Base-by-base conservation (phyloP, 805 yeast genomes). In the Kazachstania africana region DNA sequence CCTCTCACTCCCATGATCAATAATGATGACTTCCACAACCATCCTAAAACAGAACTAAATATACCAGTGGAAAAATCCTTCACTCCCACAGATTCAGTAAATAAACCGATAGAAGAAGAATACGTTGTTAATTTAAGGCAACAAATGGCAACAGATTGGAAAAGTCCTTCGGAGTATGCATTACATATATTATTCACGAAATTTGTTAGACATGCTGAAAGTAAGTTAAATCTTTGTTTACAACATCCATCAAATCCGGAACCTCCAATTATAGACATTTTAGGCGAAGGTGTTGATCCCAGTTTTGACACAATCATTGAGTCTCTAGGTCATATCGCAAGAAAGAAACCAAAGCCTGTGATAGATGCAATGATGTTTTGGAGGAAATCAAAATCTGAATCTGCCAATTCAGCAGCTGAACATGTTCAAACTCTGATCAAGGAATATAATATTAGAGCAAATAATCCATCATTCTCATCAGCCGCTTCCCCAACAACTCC, bases 291-390 rank as follows among this genome's bases (percentile, higher is more conserved):
- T 1, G 75, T 72, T 1, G 97, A 91, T 47, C 76, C 80, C 0
- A 72, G 70, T 14, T 88, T 91, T 50, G 98, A 91, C 55, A 73
- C 80, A 45, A 81, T 85, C 32, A 72, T 93, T 14, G 73, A 74
- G 12, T 80, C 95, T 0, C 60, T 91, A 34, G 98, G 98, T 6
- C 82, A 82, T 51, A 82, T 91, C 24, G 93, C 98, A 1, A 68
- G 84, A 35, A 67, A 78, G 16, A 82, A 84, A 42, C 96, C 97
- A 0, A 87, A 84, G 48, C 94, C 95, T 0, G 95, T 91, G 1
- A 85, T 93, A 21, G 99, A 91, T 54, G 84, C 94, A 5, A 94
- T 91, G 37, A 87, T 91, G 97, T 87, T 82, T 51, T 91, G 99
- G 99, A 69, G 97, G 37, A 83, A 88, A 52, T 74, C 88, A 2